Evolutionary conservation across 345 rosid genomes (phyloP).

Genomic region (Excoecaria agallocha): DNA sequence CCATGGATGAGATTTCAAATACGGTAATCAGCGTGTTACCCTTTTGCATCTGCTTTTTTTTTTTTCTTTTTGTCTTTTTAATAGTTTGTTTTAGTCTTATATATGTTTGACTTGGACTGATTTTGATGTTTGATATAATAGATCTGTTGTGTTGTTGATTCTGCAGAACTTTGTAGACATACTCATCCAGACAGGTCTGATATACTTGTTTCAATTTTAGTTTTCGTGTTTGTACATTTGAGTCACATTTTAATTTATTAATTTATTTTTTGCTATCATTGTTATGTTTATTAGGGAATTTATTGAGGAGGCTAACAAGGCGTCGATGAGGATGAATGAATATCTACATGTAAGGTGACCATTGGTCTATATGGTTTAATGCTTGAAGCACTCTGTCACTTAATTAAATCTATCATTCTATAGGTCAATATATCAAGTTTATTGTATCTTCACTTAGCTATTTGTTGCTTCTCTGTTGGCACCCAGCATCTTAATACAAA

Average conservation of each 20-base stretch:
- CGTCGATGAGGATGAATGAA: slow-evolving; percentile 75
- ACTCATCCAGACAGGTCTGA: slow-evolving; percentile 90
- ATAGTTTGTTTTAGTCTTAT: neutral
- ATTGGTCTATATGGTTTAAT: slow-evolving; percentile 29
- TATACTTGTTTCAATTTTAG: neutral
- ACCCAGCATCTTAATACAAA: slow-evolving; percentile 80
- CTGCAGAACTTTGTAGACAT: slow-evolving; percentile 91
- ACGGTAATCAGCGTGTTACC: slow-evolving; percentile 36
- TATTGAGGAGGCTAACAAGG: slow-evolving; percentile 84
- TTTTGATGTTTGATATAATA: slow-evolving; percentile 27
- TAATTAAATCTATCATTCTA: slow-evolving; percentile 9
- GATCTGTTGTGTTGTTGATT: slow-evolving; percentile 93
- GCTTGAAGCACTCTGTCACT: neutral
- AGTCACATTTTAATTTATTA: neutral
- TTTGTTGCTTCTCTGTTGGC: slow-evolving; percentile 19
- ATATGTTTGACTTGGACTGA: neutral
- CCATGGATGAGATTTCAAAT: slow-evolving; percentile 94
- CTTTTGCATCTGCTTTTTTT: neutral
- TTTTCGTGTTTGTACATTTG: neutral
- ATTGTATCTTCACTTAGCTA: slow-evolving; percentile 7
- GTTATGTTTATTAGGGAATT: slow-evolving; percentile 51
- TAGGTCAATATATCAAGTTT: neutral
- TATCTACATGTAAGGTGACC: slow-evolving; percentile 99
- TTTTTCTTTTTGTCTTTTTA: neutral
- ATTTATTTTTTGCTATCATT: slow-evolving; percentile 1